Base-by-base conservation (phyloP, 2,329 filamentous ascomycete genomes). In the Xylaria sp. region DNA sequence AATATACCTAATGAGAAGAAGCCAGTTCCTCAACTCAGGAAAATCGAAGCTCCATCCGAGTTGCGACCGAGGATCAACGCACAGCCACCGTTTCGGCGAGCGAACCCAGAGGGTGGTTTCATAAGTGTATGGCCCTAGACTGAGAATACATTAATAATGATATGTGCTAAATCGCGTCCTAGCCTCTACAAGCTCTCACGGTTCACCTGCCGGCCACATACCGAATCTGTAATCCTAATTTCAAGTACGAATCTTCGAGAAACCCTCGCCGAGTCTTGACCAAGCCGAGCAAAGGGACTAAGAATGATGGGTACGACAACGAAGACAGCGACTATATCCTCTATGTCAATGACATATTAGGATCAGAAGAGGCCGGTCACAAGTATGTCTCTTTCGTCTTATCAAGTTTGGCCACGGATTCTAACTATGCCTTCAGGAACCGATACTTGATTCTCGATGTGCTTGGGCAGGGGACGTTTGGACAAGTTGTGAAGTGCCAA, bases 241-340 rank as follows among this genome's bases (percentile, higher is more conserved):
- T 99, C 86, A 98, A 99, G 83, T 99, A 99, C 82, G 96, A 99
- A 79, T 98, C 96, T 17, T 98, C 96, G 62, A 89, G 96, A 73
- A 99, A 99, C 78, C 96, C 96, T 47, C 92, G 96, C 70, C 89
- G 96, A 79, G 96, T 99, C 58, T 86, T 99, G 73, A 99, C 96
- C 17, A 99, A 99, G 81, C 96, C 96, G 7, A 98, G 96, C 87
- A 99, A 99, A 82, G 96, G 96, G 14, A 89, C 93, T 70, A 99
- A 99, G 86, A 99, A 99, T 77, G 96, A 99, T 82, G 96, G 96
- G 3, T 99, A 96, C 77, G 96, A 99, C 78, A 99, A 99, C 74
- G 96, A 99, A 79, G 96, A 99, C 75, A 98, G 96, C 80, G 96
- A 99, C 78, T 99, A 99, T 79, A 99, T 99, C 77, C 88, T 99